Evolutionary conservation across 1,284 basidiomycete genomes (phyloP).

Genomic region (Marasmius sp.): DNA sequence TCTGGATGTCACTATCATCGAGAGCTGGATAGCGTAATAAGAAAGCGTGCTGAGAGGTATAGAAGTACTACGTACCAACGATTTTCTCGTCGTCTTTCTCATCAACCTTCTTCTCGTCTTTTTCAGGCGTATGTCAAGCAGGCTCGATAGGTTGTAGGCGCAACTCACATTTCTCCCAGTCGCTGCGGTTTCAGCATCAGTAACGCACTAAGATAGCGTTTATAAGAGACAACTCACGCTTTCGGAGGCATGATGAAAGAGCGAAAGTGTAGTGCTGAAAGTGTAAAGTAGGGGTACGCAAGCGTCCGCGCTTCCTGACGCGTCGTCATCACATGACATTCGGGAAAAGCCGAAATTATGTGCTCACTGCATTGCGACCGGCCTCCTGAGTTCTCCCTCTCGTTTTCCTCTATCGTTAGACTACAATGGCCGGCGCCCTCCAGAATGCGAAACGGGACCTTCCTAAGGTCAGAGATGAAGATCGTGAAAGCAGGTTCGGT

Average conservation of each 20-base stretch:
- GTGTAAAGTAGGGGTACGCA: conserved; percentile 8
- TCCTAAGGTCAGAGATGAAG: conserved; percentile 86
- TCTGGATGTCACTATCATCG: conserved; percentile 98
- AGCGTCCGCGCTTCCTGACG: conserved; percentile 16
- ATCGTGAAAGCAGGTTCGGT: conserved; percentile 86
- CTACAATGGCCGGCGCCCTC: conserved; percentile 85
- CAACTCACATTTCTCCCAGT: conserved; percentile 94
- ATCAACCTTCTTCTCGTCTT: conserved; percentile 81
- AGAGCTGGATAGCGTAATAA: conserved; percentile 57
- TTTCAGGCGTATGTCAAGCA: conserved; percentile 12
- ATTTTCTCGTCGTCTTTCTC: conserved; percentile 92
- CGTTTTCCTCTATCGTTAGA: conserved; percentile 4
- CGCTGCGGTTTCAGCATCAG: conserved; percentile 44
- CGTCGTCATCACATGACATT: conserved; percentile 10
- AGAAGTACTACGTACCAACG: conserved; percentile 57
- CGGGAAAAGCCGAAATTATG: conserved; percentile 3
- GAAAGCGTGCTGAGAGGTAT: conserved; percentile 2
- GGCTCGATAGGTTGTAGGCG: neutral
- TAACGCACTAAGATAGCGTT: conserved; percentile 6
- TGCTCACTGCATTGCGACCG: neutral
- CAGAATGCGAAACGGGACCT: conserved; percentile 87
- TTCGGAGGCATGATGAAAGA: conserved; percentile 75
- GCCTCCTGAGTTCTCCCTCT: neutral
- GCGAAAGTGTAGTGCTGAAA: conserved; percentile 11
- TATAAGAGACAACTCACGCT: conserved; percentile 47